Conservation (phyloP, 441 rosid genomes). For the Croton setiger region DNA sequence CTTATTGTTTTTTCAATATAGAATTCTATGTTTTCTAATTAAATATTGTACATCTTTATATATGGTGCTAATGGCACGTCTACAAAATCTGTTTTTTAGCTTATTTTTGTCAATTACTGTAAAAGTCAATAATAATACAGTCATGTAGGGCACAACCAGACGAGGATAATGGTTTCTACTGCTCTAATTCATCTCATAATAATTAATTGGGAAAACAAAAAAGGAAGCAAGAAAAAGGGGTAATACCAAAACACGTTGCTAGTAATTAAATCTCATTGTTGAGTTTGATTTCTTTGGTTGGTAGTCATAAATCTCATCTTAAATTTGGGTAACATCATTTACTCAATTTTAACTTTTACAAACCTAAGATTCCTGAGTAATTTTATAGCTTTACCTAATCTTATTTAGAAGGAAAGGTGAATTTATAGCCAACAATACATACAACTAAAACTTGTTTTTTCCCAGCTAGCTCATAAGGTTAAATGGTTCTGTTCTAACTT, state of each 20-base stretch:
- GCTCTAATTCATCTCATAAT: neutral
- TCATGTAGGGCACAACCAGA: neutral
- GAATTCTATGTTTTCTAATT: neutral
- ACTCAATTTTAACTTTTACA: neutral
- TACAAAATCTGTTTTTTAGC: neutral
- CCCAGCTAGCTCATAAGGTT: no score
- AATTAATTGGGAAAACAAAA: neutral
- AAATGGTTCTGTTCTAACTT: no score
- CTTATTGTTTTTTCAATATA: neutral
- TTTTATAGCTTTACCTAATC: constrained; percentile 20
- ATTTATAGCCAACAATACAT: neutral
- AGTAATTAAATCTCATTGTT: neutral
- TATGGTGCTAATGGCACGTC: neutral
- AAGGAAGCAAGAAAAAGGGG: neutral
- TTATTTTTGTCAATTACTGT: neutral
- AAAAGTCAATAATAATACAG: constrained; percentile 8
- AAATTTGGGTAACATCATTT: neutral
- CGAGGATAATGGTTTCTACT: neutral
- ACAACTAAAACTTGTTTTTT: constrained; percentile 7
- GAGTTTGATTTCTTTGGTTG: neutral
- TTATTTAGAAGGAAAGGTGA: constrained; percentile 5
- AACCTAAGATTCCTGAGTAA: constrained; percentile 14
- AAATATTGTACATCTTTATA: neutral
- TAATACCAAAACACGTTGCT: neutral
- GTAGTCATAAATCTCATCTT: neutral